Percentiles rank a stretch among this genome's conserved stretches.
Conservation (phyloP, 257 asterid species). For the Nicotiana noctiflora region DNA sequence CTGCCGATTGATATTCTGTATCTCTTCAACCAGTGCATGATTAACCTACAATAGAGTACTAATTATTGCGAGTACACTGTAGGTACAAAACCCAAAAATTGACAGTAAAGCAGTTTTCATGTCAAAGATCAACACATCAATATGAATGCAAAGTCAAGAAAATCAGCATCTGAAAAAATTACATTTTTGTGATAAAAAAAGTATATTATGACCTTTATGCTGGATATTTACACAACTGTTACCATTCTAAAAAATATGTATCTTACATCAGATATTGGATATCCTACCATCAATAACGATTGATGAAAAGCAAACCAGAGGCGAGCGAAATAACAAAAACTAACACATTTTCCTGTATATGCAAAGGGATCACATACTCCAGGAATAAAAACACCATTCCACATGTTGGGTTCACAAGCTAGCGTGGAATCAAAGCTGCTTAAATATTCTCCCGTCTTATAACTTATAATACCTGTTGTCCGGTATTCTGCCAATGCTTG, state of each 20-base stretch:
- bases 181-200: not conserved
- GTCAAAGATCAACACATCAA: conserved; percentile 4
- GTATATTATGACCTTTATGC: no score
- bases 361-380: not conserved
- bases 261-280: not conserved
- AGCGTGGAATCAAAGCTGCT: not conserved
- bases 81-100: conserved; percentile 4
- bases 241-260: not conserved
- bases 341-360: not conserved
- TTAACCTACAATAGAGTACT: conserved; percentile 46
- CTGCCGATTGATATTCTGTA: conserved; percentile 65
- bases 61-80: conserved; percentile 8
- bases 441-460: not conserved
- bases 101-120: not conserved
- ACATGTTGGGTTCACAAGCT: not conserved
- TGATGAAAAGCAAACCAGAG: not conserved
- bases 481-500: not conserved
- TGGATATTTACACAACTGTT: no score
- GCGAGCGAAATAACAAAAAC: not conserved
- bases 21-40: conserved; percentile 83
- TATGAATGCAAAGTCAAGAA: not conserved
- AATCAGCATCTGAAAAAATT: conserved; percentile 2
- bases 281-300: not conserved
- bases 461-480: not conserved
- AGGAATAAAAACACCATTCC: conserved; percentile 4